Conservation (phyloP, 2,329 filamentous ascomycete genomes). For the Seiridium unicorne region DNA sequence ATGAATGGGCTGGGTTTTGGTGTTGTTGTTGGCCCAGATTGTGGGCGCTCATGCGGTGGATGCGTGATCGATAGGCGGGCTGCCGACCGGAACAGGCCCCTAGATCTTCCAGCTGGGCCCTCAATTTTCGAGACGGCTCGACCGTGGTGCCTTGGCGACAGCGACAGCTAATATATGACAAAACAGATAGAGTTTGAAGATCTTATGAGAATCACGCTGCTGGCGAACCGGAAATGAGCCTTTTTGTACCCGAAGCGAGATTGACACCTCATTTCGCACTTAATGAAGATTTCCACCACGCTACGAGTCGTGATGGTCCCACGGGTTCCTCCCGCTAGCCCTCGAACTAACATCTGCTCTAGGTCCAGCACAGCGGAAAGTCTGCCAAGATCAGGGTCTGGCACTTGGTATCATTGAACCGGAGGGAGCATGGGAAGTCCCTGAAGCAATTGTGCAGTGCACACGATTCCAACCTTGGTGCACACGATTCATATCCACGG, state of each 20-base stretch:
- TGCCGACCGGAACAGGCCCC: neutral
- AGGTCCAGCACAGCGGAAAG: neutral
- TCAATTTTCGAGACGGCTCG: neutral
- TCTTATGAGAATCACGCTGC: neutral
- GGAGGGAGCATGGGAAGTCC: too few relatives aligned
- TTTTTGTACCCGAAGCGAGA: neutral
- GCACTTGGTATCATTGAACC: neutral
- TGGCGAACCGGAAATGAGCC: conserved; percentile 7
- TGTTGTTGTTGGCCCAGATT: neutral
- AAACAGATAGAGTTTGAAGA: neutral
- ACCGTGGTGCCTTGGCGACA: conserved; percentile 2
- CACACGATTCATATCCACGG: conserved; percentile 11
- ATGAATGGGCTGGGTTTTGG: neutral
- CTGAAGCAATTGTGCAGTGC: too few relatives aligned
- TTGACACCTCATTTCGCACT: neutral
- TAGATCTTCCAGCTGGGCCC: neutral
- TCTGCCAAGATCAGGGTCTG: neutral
- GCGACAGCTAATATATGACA: neutral
- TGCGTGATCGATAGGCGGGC: neutral
- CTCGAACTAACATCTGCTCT: neutral
- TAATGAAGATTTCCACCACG: neutral
- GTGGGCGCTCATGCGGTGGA: neutral
- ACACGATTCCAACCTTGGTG: too few relatives aligned
- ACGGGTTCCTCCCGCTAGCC: neutral
- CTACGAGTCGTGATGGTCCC: neutral